Base-by-base conservation (phyloP, 2,329 filamentous ascomycete species). In the Colletotrichum navitas region DNA sequence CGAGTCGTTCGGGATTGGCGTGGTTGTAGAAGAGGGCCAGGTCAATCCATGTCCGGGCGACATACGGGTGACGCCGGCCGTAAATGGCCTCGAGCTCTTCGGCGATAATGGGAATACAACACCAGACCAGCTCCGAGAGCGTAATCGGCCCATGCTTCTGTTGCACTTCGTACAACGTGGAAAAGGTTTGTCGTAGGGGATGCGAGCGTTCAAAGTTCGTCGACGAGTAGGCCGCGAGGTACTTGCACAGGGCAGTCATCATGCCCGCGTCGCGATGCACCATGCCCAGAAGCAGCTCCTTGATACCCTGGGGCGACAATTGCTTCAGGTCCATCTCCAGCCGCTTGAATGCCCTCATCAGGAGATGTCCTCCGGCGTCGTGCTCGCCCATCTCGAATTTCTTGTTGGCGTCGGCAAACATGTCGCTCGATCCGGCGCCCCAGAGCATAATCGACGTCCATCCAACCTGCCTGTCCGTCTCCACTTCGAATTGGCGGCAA, bases 161-260 rank as follows among this genome's bases (percentile, higher is more conserved):
- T 67, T 84, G 82, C 7, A 85, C 81, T 47, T 85, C 82, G 73
- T 85, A 85, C 32, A 85, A 68, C 51, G 81, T 82, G 18, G 78
- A 79, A 66, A 85, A 84, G 3, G 84, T 83, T 65, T 81, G 81
- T 10, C 83, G 81, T 24, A 85, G 76, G 1, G 83, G 83, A 69
- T 85, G 83, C 5, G 81, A 77, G 43, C 82, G 79, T 64, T 85
- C 83, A 36, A 83, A 78, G 73, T 84, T 83, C 1, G 82, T 85
- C 7, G 81, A 78, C 55, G 83, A 81, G 68, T 83, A 85, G 16
- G 83, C 83, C 2, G 82, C 81, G 41, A 85, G 74, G 69, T 84
- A 85, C 66, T 85, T 84, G 76, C 81, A 85, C 18, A 85, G 76
- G 1, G 83, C 82, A n/a, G 82, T 83, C 78, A 84, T 82, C 80